phyloP scores from a whole-genome alignment of 768 basidiomycete genomes.

The Chalciporus sphaerocephalus region DNA sequence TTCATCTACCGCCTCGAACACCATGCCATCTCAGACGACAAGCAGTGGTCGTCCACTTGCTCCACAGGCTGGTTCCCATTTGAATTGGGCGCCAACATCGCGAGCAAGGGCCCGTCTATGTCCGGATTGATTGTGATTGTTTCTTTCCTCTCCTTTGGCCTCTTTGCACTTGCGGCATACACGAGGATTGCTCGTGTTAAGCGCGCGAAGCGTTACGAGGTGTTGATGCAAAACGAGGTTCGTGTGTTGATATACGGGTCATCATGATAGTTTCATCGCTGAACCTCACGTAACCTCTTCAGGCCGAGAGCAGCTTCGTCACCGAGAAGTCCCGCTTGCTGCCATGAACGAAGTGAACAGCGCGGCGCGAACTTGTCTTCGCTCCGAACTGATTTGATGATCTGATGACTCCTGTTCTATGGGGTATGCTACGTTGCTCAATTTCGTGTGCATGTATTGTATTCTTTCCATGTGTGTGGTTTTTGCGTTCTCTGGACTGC shows the following conservation, averaged over 20 bases:
- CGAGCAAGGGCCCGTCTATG: conserved; percentile 1
- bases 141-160: conserved; percentile 11
- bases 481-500: background rate
- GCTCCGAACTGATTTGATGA: background rate
- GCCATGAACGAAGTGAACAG: conserved; percentile 12
- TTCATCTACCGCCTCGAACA: conserved; percentile 75
- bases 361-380: background rate
- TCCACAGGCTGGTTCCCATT: conserved; percentile 30
- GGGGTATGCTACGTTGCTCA: background rate
- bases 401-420: no score
- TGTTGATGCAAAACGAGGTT: conserved; percentile 12
- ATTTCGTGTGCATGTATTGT: background rate
- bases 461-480: no score
- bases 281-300: background rate
- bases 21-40: conserved; percentile 35
- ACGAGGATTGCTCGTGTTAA: conserved; percentile 8
- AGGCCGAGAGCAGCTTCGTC: conserved; percentile 6
- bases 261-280: background rate
- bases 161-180: conserved; percentile 14
- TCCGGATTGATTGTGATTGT: conserved; percentile 1
- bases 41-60: conserved; percentile 40
- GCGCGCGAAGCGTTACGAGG: conserved; percentile 4
- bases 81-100: background rate
- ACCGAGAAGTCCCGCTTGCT: conserved; percentile 26
- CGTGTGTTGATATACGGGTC: background rate